phyloP scores from a whole-genome alignment of 441 rosid genomes.

The Pelargonium fulgidum region DNA sequence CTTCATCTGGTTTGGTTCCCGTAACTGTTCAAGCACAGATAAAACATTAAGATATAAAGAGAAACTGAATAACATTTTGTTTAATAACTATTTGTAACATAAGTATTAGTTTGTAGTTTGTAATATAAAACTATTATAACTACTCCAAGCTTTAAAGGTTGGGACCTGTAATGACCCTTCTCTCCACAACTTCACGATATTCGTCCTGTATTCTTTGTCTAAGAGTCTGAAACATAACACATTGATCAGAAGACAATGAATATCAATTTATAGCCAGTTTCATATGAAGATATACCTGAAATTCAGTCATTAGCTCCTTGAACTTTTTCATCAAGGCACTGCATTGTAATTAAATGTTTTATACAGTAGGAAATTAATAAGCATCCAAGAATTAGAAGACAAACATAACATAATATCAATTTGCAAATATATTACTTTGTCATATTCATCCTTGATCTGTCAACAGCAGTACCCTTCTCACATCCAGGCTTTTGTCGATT shows the following conservation, averaged over 20 bases:
- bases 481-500: conserved; percentile 85
- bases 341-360: conserved; percentile 22
- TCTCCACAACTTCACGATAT: conserved; percentile 82
- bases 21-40: conserved; percentile 39
- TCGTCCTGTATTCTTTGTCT: conserved; percentile 80
- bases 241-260: conserved; percentile 20
- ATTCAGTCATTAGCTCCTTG: conserved; percentile 74
- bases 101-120: not conserved
- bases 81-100: no score
- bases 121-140: not conserved
- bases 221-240: conserved; percentile 46
- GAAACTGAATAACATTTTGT: not conserved
- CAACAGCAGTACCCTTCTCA: conserved; percentile 78
- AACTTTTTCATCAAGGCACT: conserved; percentile 59
- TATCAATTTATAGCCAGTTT: not conserved
- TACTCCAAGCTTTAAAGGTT: conserved; percentile 6
- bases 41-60: conserved; percentile 18
- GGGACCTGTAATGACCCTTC: conserved; percentile 76
- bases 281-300: conserved; percentile 47
- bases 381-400: not conserved
- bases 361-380: not conserved
- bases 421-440: conserved; percentile 40
- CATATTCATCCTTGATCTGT: conserved; percentile 80
- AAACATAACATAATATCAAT: not conserved
- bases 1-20: conserved; percentile 61